A percentile compares a stretch with the other conserved stretches of the same genome.
phyloP scores from a whole-genome alignment of 306 rosid species.

The Cucurbita ficifolia region DNA sequence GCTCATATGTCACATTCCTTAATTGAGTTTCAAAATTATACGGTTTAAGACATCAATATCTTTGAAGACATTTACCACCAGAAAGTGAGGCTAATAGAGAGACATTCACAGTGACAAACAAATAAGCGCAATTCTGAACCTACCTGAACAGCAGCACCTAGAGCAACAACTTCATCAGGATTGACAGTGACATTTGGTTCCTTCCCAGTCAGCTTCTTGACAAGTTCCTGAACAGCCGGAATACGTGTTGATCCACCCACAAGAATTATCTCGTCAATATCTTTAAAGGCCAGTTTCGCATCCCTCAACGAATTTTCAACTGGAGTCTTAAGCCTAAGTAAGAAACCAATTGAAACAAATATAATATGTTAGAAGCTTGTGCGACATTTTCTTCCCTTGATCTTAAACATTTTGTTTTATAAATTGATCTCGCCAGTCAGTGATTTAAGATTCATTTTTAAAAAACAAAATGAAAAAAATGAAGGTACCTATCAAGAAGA shows the following conservation, averaged over 20 bases:
- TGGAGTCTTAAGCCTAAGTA: slow-evolving; percentile 60
- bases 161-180: slow-evolving; percentile 94
- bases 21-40: background rate
- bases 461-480: background rate
- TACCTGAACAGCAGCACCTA: slow-evolving; percentile 97
- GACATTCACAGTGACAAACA: background rate
- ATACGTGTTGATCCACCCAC: slow-evolving; percentile 95
- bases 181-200: slow-evolving; percentile 88
- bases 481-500: slow-evolving; percentile 71
- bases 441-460: background rate
- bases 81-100: background rate
- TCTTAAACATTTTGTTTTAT: background rate
- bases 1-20: background rate
- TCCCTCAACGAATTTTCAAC: slow-evolving; percentile 91
- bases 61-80: background rate
- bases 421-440: background rate
- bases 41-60: background rate
- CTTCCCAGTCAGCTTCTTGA: slow-evolving; percentile 71
- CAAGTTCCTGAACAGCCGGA: slow-evolving; percentile 86
- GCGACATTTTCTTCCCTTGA: background rate
- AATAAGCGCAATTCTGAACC: background rate
- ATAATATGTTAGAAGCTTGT: background rate
- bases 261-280: slow-evolving; percentile 81
- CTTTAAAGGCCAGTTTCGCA: slow-evolving; percentile 75
- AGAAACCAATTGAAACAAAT: background rate